Conservation (phyloP, 1,284 basidiomycete genomes). For the Tilletia setariae region DNA sequence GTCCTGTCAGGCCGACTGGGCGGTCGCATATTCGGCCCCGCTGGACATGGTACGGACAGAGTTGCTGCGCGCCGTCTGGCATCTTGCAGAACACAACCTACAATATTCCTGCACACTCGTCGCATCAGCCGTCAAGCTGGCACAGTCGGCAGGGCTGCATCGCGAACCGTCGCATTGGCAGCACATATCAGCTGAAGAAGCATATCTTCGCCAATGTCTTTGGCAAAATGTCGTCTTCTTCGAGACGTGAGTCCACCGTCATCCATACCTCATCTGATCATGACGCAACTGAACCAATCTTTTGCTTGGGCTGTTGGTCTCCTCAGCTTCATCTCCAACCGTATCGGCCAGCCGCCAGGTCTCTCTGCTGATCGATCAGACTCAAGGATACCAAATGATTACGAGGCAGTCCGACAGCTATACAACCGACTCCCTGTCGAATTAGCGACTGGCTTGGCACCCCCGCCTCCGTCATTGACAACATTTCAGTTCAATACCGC, state of each 20-base stretch:
- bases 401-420: slow-evolving; percentile 29
- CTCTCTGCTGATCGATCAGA: slow-evolving; percentile 38
- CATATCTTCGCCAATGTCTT: slow-evolving; percentile 37
- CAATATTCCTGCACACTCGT: slow-evolving; percentile 41
- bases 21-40: slow-evolving; percentile 45
- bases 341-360: slow-evolving; percentile 36
- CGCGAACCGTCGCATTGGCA: slow-evolving; percentile 41
- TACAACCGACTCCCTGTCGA: slow-evolving; percentile 19
- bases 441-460: slow-evolving; percentile 9
- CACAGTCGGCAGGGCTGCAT: slow-evolving; percentile 45
- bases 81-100: slow-evolving; percentile 42
- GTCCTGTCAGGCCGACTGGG: slow-evolving; percentile 42
- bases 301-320: not conserved
- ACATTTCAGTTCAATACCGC: slow-evolving; percentile 41
- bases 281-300: too few species aligned
- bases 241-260: slow-evolving; percentile 19
- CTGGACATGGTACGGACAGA: slow-evolving; percentile 42
- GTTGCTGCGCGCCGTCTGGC: slow-evolving; percentile 42
- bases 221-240: slow-evolving; percentile 34
- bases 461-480: slow-evolving; percentile 25
- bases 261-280: too few species aligned
- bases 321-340: slow-evolving; percentile 20
- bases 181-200: slow-evolving; percentile 40
- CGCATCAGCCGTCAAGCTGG: slow-evolving; percentile 36
- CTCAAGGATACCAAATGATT: slow-evolving; percentile 41